Percentiles rank a stretch among this genome's conserved stretches.
phyloP scores from a whole-genome alignment of 495 filamentous ascomycete species.

The Penicillium cosmopolitanum region DNA sequence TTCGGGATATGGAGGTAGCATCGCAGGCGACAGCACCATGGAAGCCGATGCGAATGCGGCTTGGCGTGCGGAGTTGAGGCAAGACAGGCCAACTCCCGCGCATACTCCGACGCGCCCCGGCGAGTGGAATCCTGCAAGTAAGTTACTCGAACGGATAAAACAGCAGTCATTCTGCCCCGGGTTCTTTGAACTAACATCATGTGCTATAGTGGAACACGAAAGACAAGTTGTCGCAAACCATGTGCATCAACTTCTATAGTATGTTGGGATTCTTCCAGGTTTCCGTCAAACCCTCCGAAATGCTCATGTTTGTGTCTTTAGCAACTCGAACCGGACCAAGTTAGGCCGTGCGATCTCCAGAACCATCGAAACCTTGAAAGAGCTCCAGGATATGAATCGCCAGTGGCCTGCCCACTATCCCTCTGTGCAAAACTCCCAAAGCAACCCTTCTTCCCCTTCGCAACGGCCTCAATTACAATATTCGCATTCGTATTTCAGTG shows the following conservation, averaged over 20 bases:
- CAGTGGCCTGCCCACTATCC: constrained; percentile 96
- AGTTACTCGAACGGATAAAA: constrained; percentile 9
- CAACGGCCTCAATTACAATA: constrained; percentile 55
- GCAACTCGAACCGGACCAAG: constrained; percentile 86
- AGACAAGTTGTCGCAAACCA: constrained; percentile 66
- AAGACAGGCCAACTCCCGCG: constrained; percentile 66
- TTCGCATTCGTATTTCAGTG: constrained; percentile 48
- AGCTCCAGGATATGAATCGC: constrained; percentile 84
- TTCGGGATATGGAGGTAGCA: constrained; percentile 88
- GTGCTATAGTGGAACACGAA: constrained; percentile 57
- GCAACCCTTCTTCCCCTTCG: constrained; percentile 45
- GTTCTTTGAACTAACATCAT: constrained; percentile 1
- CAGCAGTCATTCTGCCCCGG: neutral
- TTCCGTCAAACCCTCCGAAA: constrained; percentile 16
- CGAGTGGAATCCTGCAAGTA: constrained; percentile 52
- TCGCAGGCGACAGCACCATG: constrained; percentile 52
- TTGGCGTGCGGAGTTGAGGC: constrained; percentile 65
- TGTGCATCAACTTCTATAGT: constrained; percentile 72
- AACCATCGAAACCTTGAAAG: constrained; percentile 78
- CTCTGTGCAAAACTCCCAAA: constrained; percentile 64
- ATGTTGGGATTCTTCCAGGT: constrained; percentile 29
- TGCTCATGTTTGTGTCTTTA: constrained; percentile 46
- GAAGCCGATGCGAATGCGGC: constrained; percentile 46
- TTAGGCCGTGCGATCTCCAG: constrained; percentile 83
- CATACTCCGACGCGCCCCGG: constrained; percentile 57